Base-by-base conservation (phyloP, 1,139 yeast genomes). In the Geotrichum fermentans region DNA sequence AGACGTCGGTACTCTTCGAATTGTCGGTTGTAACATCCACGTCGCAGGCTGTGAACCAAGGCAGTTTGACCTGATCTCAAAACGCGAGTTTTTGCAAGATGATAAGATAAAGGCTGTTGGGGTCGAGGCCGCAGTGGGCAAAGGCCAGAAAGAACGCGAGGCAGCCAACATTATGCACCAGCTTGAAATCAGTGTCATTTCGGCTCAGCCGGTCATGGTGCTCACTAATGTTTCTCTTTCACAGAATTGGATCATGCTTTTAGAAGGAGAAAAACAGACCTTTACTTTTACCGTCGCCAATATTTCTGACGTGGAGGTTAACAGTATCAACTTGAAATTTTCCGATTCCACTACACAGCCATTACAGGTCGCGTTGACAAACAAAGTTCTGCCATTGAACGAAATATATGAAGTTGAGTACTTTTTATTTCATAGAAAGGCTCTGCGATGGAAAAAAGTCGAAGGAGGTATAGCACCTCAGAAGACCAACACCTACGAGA, bases 361-460 rank as follows among this genome's bases (percentile, higher is more conserved):
- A 0, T 61, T 85, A 45, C 79, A 75, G 62, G 61, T 73, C 54
- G 70, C 76, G 11, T 63, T 78, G 30, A 54, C 66, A 4, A 67
- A 65, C 43, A 76, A 71, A 52, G 69, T 69, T 1, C 63, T 77
- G 10, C 76, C 82, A 0, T 76, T 82, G 0, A 73, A 77, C 49
- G 95, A 86, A 48, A 68, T 80, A 3, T 80, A 85, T 62, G 96
- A 88, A 60, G 72, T 83, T 47, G 96, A 87, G 61, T 83, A 83
- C 72, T 76, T 77, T 56, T 63, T 86, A 50, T 64, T 81, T 42
- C 73, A 76, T 52, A 75, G 79, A 52, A 77, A 77, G 42, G 82
- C 95, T 0, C 73, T 87, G 55, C 65, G 64, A 29, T 58, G 66
- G 53, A 41, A 41, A 14, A 47, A 51, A 45, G 43, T 39, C 8